Evolutionary conservation across 352 stramenopile genomes (phyloP).

Genomic region (Globisporangium spiculum): DNA sequence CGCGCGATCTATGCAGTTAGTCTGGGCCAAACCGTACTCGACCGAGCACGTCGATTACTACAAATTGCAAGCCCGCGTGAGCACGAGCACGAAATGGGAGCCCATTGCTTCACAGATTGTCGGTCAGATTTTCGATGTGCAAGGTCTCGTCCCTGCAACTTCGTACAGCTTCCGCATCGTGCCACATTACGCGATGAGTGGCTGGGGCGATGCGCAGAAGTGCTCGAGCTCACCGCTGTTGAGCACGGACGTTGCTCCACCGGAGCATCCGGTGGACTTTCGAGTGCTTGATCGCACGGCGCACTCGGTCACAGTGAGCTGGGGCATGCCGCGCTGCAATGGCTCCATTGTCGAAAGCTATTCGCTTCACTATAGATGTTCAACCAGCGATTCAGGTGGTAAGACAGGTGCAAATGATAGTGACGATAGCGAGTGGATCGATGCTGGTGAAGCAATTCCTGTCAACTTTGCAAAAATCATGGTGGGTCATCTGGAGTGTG

Average conservation of each 20-base stretch:
- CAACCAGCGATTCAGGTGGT: neutral
- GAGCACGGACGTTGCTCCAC: constrained; percentile 30
- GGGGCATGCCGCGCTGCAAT: constrained; percentile 52
- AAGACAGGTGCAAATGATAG: neutral
- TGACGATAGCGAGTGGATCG: constrained; percentile 7
- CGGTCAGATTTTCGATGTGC: constrained; percentile 26
- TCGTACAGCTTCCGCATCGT: constrained; percentile 52
- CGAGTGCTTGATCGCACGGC: constrained; percentile 35
- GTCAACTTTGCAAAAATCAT: constrained; percentile 18
- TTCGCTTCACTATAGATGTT: constrained; percentile 16
- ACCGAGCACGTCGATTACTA: constrained; percentile 48
- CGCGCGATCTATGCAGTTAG: constrained; percentile 32
- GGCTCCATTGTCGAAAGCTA: constrained; percentile 33
- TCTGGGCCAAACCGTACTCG: constrained; percentile 55
- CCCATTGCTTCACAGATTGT: constrained; percentile 18
- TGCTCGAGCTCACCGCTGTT: constrained; percentile 28
- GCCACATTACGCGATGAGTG: constrained; percentile 31
- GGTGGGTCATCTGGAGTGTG: constrained; percentile 11
- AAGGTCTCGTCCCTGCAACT: constrained; percentile 34
- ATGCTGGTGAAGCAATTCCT: constrained; percentile 8
- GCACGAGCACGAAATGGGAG: constrained; percentile 38
- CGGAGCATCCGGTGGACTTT: constrained; percentile 34
- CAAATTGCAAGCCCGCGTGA: constrained; percentile 35
- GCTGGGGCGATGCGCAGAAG: constrained; percentile 34
- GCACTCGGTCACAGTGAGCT: constrained; percentile 32